Percentiles rank a stretch among this genome's conserved stretches.
These are phyloP conservation scores for Gyromitra esculenta DNA, from an alignment of 2,329 filamentous ascomycete genomes.

Conservation along the genomic window DNA sequence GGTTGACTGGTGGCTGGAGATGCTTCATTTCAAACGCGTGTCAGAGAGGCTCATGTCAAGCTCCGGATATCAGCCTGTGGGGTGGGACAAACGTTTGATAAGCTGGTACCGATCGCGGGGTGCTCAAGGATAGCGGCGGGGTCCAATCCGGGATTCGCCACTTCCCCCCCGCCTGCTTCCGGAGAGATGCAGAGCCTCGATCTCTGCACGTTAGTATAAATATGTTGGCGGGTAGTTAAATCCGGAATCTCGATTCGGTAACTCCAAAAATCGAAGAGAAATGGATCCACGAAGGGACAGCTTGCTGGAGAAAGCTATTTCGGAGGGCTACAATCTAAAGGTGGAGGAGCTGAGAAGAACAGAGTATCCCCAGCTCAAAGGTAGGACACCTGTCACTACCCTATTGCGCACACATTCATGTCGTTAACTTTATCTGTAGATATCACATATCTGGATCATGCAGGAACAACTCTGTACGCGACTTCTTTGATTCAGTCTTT, in stretches of 20 bases:
- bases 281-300: slow-evolving; percentile 30
- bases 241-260: not conserved
- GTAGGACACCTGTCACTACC: slow-evolving; percentile 54
- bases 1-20: not conserved
- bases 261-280: not conserved
- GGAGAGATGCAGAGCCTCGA: slow-evolving; percentile 10
- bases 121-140: slow-evolving; percentile 26
- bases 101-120: slow-evolving; percentile 9
- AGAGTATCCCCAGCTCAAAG: slow-evolving; percentile 62
- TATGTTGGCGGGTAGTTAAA: slow-evolving; percentile 8
- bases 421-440: slow-evolving; percentile 42
- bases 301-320: slow-evolving; percentile 28
- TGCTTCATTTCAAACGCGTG: not conserved
- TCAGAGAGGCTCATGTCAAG: not conserved
- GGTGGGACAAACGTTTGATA: not conserved
- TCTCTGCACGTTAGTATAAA: not conserved
- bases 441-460: slow-evolving; percentile 68
- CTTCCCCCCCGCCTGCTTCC: slow-evolving; percentile 24
- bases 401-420: slow-evolving; percentile 26
- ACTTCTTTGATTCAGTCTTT: slow-evolving; percentile 69
- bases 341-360: slow-evolving; percentile 61
- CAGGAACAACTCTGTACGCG: slow-evolving; percentile 69
- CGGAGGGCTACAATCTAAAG: slow-evolving; percentile 56
- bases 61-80: not conserved
- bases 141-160: slow-evolving; percentile 43